Conservation (phyloP, 148 eudicot species). For the Beta vulgaris region DNA sequence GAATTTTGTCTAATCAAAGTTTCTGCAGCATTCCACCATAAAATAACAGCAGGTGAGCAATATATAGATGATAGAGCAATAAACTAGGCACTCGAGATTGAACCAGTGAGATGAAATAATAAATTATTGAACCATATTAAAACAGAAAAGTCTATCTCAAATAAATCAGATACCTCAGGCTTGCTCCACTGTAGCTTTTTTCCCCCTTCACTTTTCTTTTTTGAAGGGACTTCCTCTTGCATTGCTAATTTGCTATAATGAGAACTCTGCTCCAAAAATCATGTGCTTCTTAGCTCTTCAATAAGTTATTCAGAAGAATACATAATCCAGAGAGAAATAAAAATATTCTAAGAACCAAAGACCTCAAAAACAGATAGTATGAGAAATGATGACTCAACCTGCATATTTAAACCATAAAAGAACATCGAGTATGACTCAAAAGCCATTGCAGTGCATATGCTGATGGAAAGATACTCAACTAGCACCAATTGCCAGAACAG, state of each 20-base stretch:
- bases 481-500: not conserved
- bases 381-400: not conserved
- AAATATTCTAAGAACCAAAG: not conserved
- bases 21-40: not conserved
- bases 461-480: not conserved
- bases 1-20: not conserved
- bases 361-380: not conserved
- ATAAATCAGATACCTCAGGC: not conserved
- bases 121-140: not conserved
- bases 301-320: not conserved
- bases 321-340: not conserved
- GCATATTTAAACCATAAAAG: not conserved
- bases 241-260: not conserved
- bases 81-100: not conserved
- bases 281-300: not conserved
- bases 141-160: not conserved
- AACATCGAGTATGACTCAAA: not conserved
- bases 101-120: too few species aligned
- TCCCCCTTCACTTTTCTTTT: too few species aligned
- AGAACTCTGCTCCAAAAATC: not conserved
- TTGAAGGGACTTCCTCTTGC: too few species aligned
- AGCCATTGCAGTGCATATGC: too few species aligned
- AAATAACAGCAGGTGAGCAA: not conserved
- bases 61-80: not conserved
- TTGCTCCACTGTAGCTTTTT: not conserved